Evolutionary conservation across 352 stramenopile genomes (phyloP), one percentile per base, ranked within the genome.

Genomic region (Globisporangium splendens): DNA sequence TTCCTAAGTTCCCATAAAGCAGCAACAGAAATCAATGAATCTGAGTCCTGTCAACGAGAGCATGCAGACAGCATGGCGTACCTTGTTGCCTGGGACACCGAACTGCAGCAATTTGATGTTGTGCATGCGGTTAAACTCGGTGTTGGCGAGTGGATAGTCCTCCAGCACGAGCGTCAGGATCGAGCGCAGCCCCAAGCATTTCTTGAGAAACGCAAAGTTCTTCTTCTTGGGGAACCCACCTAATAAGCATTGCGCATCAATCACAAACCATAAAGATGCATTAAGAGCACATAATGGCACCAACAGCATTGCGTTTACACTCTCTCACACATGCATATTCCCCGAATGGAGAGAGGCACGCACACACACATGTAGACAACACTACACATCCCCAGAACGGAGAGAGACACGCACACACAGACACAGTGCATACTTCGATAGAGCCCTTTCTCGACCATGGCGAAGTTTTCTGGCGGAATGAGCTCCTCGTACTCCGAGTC

Each of bases 191-290:
- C 79, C 77, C 44, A 96, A 62, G 22, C 72, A 85, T 58, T 88
- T 83, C 43, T 85, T 79, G 2, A 96, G 63, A 56, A 96, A 96
- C 6, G 81, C 67, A 63, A 94, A 91, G 68, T 96, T 93, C 63
- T 96, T 96, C 61, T 90, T 93, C 72, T 93, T 93, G 7, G 86
- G 86, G 68, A 96, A 96, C 6, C 83, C 83, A 50, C 79, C 79
- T 89, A 43, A 8, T 2, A 21, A 33, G 1, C 24, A 31, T 31
- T 31, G 24, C 24, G 24, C 24, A 31, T 31, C 24, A 31, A 31
- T 13, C 20, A 55, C 7, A 28, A 41, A 11, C 35, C 7, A 48
- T 41, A 43, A 14, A 22, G 21, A 49, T 0, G 8, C 2, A 28
- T 12, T 50, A 3, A 48, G 15, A 22, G 21, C 5, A 22, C 39